Evolutionary conservation across 1,139 yeast genomes (phyloP).

Genomic region (Candida neerlandica): DNA sequence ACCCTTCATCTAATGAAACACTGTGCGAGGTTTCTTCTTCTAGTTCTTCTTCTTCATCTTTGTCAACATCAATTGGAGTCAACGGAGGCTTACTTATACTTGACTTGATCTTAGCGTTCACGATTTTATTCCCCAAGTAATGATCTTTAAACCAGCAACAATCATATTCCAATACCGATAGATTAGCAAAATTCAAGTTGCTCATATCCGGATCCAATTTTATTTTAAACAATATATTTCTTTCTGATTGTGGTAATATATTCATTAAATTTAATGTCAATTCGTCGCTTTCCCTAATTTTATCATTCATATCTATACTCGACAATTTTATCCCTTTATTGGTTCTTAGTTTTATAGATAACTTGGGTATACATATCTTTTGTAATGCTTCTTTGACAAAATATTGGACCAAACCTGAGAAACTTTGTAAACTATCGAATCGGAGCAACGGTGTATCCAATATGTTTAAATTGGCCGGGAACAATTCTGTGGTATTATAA

Average conservation of each 20-base stretch:
- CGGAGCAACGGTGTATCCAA: conserved; percentile 23
- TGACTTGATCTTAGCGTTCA: neutral
- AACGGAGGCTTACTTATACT: conserved; percentile 2
- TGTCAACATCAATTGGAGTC: conserved; percentile 9
- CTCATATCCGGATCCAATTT: conserved; percentile 13
- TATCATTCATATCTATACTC: conserved; percentile 29
- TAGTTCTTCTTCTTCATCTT: neutral
- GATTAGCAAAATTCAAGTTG: conserved; percentile 2
- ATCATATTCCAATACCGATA: conserved; percentile 13
- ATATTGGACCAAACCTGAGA: conserved; percentile 2
- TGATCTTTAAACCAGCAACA: conserved; percentile 11
- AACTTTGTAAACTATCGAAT: conserved; percentile 24
- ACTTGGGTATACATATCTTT: conserved; percentile 14
- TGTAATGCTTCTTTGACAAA: conserved; percentile 8
- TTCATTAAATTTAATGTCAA: conserved; percentile 19
- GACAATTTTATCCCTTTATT: conserved; percentile 7
- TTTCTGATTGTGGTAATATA: conserved; percentile 19
- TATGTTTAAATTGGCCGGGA: conserved; percentile 19
- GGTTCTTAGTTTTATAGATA: conserved; percentile 10
- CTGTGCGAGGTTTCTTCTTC: neutral
- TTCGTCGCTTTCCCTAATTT: conserved; percentile 12
- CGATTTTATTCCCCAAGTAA: neutral
- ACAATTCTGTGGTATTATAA: neutral
- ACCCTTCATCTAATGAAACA: neutral
- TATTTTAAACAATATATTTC: conserved; percentile 21